Evolutionary conservation across 148 eudicot species (phyloP).

Genomic region (Chenopodium formosanum): DNA sequence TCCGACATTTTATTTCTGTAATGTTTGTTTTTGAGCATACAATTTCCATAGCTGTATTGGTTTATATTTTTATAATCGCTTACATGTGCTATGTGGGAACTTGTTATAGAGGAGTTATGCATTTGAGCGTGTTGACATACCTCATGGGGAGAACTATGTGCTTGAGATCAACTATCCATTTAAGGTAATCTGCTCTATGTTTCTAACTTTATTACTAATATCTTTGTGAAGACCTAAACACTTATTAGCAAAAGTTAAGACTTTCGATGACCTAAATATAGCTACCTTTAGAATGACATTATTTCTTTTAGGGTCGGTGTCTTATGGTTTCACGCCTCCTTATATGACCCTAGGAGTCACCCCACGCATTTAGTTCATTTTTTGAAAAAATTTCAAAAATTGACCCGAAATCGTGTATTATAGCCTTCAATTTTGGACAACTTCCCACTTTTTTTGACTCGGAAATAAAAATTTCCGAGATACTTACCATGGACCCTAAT

Average conservation of each 20-base stretch:
- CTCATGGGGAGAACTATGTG: conserved; percentile 69
- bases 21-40: neutral
- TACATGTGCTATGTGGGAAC: neutral
- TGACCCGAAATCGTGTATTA: no score
- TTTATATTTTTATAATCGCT: conserved; percentile 9
- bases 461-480: no score
- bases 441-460: no score
- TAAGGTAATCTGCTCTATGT: conserved; percentile 45
- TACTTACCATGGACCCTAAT: no score
- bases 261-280: neutral
- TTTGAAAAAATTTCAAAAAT: no score
- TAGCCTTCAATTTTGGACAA: no score
- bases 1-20: neutral
- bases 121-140: conserved; percentile 85
- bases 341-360: no score
- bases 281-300: neutral
- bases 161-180: conserved; percentile 87
- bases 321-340: no score
- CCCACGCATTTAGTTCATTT: no score
- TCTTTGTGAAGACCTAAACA: neutral
- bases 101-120: conserved; percentile 79
- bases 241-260: neutral
- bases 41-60: neutral
- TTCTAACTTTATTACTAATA: neutral
- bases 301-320: neutral